Base-by-base conservation (phyloP, 176 grass and related monocot genomes). In the Musa beccarii region DNA sequence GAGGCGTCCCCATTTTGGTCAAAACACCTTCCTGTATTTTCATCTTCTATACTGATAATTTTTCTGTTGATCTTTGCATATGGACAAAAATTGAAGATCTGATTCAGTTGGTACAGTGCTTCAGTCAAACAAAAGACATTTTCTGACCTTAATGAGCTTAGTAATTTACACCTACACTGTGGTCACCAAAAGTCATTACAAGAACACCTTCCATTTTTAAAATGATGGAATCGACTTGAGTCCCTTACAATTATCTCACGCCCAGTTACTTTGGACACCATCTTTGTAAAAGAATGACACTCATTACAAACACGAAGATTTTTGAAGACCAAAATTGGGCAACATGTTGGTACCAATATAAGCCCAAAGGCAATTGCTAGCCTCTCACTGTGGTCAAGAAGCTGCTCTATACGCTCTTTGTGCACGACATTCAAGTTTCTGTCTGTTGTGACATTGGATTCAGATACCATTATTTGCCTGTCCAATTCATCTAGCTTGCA, bases 361-460 rank as follows among this genome's bases (percentile, higher is more conserved):
- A 76, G 74, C 57, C 74, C 74, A 63, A 76, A 76, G 29, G 74
- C 74, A 76, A 76, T 76, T 13, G 74, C 74, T 22, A 76, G 57
- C 34, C 74, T 76, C 56, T 76, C 74, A 49, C 74, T 76, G n/a
- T 80, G 78, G 68, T 72, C 68, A 72, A 71, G 68, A 80, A 72
- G 68, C 68, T 78, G 76, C 16, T 78, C 51, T 23, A 56, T 78
- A 34, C 76, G 76, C 52, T 78, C 64, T 5, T 78, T 69, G 23
- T 55, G 65, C 15, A 66, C 11, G 52, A 52, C 53, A 69, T n/a
- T 56, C 1, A 10, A n/a, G 2, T 17, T 63, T 20, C 22, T 10
- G 63, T 64, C 59, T 63, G 0, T 24, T 1, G 29, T 10, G 23
- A 63, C 14, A 24, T 3, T 20, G 29, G 22, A 54, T 68, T 69